Evolutionary conservation across 352 stramenopile species (phyloP), one percentile per base, ranked within the genome.

Genomic region (Phytophthora sp.): DNA sequence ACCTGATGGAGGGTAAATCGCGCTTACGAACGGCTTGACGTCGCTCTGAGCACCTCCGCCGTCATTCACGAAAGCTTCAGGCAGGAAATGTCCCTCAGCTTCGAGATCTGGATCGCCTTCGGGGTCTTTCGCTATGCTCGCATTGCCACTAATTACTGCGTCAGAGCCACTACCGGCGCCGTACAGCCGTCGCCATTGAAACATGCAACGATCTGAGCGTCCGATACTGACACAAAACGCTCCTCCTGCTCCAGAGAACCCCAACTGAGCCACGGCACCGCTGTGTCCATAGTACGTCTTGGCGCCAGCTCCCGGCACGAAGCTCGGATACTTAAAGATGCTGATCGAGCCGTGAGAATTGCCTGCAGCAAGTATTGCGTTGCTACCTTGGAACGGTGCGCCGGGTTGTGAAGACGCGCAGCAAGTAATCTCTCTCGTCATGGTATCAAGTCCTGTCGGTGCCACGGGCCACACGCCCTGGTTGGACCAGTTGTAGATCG

Each of bases 401-500:
- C 71, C 67, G 4, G 79, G 62, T 1, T 78, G 30, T 3, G 81
- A 90, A 26, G 66, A 69, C 0, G 76, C 71, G 21, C 71, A 82
- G 5, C 72, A 73, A n/a, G 81, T 90, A 57, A 89, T 64, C 52
- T 81, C 55, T 6, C 81, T 51, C n/a, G n/a, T n/a, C 11, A 69
- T 50, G 21, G 51, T 45, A 13, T 73, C 47, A 24, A 69, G 54
- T 1, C 63, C 58, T 1, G 69, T 47, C 12, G 74, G 76, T 1
- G 55, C 71, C 20, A 73, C 60, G 0, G 78, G 76, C 80, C 84
- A 94, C 15, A 84, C 47, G 8, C 82, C 86, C 41, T 91, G 86
- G 55, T 91, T 93, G 15, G 44, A 80, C 86, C 86, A 94, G 66
- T 93, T 93, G 76, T 84, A 92, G 30, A 92, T 66, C 0, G 80